These are phyloP conservation scores for Turritis glabra DNA, from an alignment of 345 rosid species.

Conservation along the genomic window DNA sequence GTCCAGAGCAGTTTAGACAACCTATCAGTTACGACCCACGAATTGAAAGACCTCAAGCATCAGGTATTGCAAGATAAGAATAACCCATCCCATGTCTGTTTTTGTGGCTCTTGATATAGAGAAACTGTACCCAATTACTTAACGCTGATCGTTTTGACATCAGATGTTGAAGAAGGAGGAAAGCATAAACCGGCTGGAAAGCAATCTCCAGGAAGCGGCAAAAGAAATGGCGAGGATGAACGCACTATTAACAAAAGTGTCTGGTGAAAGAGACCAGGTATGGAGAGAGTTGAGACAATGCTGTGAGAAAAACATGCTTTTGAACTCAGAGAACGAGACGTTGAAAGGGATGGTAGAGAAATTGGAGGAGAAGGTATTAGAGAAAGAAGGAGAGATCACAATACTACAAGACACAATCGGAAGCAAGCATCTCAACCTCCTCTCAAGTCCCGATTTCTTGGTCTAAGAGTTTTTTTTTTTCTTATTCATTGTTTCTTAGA, in stretches of 20 bases:
- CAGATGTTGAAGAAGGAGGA: conserved; percentile 89
- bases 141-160: not conserved
- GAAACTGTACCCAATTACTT: not conserved
- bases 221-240: conserved; percentile 53
- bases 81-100: not conserved
- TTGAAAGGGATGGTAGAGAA: conserved; percentile 70
- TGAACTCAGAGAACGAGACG: conserved; percentile 64
- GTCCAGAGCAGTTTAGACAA: conserved; percentile 68
- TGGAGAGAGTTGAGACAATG: conserved; percentile 84
- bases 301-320: conserved; percentile 80
- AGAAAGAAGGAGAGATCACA: conserved; percentile 93
- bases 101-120: not conserved
- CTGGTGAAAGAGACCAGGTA: conserved; percentile 76
- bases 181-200: conserved; percentile 49
- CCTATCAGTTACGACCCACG: conserved; percentile 65
- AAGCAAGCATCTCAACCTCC: conserved; percentile 55
- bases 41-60: conserved; percentile 74
- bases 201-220: conserved; percentile 59
- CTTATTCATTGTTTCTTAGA: conserved; percentile 15
- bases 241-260: conserved; percentile 65
- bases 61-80: conserved; percentile 55
- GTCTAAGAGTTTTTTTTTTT: conserved; percentile 32
- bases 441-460: conserved; percentile 54
- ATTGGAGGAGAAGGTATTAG: conserved; percentile 72
- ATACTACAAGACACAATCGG: conserved; percentile 75